phyloP scores from a whole-genome alignment of 129 eudicot genomes.

The Arctium minus region DNA sequence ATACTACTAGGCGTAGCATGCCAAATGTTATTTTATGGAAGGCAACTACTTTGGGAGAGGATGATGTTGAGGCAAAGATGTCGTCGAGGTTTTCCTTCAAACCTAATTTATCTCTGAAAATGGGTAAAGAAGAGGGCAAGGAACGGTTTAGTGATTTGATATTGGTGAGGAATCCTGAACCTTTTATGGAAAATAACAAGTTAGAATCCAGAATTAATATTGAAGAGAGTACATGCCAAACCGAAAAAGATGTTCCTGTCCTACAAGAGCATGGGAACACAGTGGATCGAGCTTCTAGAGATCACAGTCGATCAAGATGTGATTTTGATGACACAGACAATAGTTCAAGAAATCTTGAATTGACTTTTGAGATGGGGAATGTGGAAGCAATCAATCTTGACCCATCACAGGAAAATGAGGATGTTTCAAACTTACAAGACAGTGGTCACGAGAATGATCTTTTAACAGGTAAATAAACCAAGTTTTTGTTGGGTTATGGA shows the following conservation, averaged over 20 bases:
- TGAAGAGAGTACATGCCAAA: slow-evolving; percentile 13
- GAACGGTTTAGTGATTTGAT: slow-evolving; percentile 68
- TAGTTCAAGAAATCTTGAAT: slow-evolving; percentile 5
- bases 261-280: slow-evolving; percentile 2
- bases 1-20: slow-evolving; percentile 17
- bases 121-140: slow-evolving; percentile 53
- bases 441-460: slow-evolving; percentile 10
- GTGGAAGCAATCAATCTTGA: slow-evolving; percentile 12
- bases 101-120: slow-evolving; percentile 63
- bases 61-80: slow-evolving; percentile 36
- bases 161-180: slow-evolving; percentile 57
- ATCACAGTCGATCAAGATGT: slow-evolving; percentile 21
- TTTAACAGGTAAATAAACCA: slow-evolving; percentile 32
- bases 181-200: slow-evolving; percentile 4
- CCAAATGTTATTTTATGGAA: slow-evolving; percentile 72
- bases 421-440: neutral
- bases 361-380: slow-evolving; percentile 3
- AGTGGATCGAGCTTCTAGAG: slow-evolving; percentile 24
- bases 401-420: slow-evolving; percentile 22
- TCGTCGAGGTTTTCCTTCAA: slow-evolving; percentile 45
- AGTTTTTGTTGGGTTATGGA: neutral
- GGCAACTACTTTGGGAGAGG: slow-evolving; percentile 34
- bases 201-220: slow-evolving; percentile 17
- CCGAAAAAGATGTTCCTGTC: neutral
- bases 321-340: slow-evolving; percentile 16